phyloP scores from a whole-genome alignment of 257 asterid species.

The Voacanga thouarsii region DNA sequence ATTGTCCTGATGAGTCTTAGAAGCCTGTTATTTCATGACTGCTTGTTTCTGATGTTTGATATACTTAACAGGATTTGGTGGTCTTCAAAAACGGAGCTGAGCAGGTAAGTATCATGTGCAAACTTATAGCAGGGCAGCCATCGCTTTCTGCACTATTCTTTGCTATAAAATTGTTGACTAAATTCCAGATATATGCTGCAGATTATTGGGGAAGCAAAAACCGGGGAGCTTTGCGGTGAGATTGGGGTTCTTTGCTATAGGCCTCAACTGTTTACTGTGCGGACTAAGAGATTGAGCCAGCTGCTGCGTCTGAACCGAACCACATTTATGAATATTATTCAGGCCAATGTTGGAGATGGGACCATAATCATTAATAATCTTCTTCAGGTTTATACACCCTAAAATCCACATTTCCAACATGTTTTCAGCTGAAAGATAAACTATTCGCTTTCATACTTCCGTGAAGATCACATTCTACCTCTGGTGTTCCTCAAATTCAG shows the following conservation, averaged over 20 bases:
- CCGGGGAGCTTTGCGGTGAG: constrained; percentile 87
- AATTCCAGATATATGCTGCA: constrained; percentile 31
- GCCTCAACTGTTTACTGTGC: constrained; percentile 87
- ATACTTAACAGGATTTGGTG: constrained; percentile 34
- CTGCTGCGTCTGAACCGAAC: constrained; percentile 75
- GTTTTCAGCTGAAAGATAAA: background rate
- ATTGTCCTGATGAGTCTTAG: background rate
- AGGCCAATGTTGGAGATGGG: constrained; percentile 91
- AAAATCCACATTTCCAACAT: background rate
- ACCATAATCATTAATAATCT: constrained; percentile 83
- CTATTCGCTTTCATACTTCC: background rate
- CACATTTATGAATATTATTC: constrained; percentile 66
- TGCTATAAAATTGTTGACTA: background rate
- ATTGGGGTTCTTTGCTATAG: constrained; percentile 84
- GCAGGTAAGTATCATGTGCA: constrained; percentile 50
- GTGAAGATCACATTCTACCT: background rate
- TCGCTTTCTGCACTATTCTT: background rate
- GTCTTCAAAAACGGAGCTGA: constrained; percentile 42
- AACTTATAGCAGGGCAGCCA: background rate
- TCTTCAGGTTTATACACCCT: constrained; percentile 52
- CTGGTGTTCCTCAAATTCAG: background rate
- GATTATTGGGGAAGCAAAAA: constrained; percentile 75
- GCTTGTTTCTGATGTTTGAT: constrained; percentile 14
- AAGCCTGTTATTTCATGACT: background rate
- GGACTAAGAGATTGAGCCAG: constrained; percentile 76